These are phyloP conservation scores for Daphne laureola DNA, from an alignment of 441 rosid species.

Conservation along the genomic window DNA sequence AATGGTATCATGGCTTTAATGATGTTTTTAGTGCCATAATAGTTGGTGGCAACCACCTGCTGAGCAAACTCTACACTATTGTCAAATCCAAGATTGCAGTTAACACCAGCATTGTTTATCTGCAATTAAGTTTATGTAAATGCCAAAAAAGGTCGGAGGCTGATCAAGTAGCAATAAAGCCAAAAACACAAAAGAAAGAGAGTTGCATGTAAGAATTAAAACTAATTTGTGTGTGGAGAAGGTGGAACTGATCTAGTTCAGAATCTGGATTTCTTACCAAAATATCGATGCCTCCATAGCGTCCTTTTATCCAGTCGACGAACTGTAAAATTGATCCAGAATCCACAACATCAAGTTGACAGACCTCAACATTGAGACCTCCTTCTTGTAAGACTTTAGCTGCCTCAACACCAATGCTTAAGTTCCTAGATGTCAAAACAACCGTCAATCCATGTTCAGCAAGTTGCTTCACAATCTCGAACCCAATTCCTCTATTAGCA, in stretches of 20 bases:
- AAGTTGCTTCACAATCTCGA: conserved; percentile 75
- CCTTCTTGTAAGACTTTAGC: conserved; percentile 56
- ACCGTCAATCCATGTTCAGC: conserved; percentile 74
- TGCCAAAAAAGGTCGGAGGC: too few relatives aligned
- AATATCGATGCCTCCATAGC: conserved; percentile 60
- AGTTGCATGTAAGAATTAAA: background rate
- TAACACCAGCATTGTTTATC: conserved; percentile 96
- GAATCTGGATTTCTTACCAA: conserved; percentile 35
- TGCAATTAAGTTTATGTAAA: conserved; percentile 24
- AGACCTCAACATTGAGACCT: conserved; percentile 53
- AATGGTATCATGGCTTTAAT: conserved; percentile 74
- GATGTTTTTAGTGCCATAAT: conserved; percentile 71
- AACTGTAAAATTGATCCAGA: conserved; percentile 41
- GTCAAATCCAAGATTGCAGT: conserved; percentile 60
- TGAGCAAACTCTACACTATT: conserved; percentile 67
- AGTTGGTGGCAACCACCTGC: conserved; percentile 58
- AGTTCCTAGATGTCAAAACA: conserved; percentile 72
- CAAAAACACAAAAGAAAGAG: background rate
- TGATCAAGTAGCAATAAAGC: background rate
- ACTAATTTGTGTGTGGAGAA: background rate
- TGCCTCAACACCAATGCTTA: conserved; percentile 57
- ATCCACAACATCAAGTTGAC: conserved; percentile 66
- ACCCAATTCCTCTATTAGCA: conserved; percentile 83
- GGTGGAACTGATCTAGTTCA: background rate
- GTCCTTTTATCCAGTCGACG: conserved; percentile 50